These are phyloP conservation scores for Erodium moschatum DNA, from an alignment of 441 rosid genomes.

Conservation along the genomic window DNA sequence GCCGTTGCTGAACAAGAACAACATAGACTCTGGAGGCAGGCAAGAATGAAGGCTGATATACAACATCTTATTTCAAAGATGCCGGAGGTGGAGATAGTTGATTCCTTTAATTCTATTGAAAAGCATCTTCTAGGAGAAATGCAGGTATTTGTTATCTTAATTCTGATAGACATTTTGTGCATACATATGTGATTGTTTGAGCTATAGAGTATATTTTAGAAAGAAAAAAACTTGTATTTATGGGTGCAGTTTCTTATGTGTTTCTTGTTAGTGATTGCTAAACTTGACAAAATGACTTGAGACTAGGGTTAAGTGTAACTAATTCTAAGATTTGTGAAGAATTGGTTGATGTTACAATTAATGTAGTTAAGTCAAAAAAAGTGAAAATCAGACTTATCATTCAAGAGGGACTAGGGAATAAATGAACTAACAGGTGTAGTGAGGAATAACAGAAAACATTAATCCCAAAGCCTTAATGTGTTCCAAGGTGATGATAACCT, in stretches of 20 bases:
- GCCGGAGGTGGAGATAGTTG: conserved; percentile 83
- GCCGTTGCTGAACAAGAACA: conserved; percentile 79
- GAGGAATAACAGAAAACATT: not conserved
- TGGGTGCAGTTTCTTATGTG: not conserved
- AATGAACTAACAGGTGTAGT: not conserved
- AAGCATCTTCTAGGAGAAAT: conserved; percentile 60
- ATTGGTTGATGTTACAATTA: not conserved
- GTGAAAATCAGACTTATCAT: not conserved
- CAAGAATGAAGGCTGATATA: conserved; percentile 73
- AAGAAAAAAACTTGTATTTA: not conserved
- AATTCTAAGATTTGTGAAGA: not conserved
- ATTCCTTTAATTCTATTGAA: conserved; percentile 87
- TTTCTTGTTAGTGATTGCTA: not conserved
- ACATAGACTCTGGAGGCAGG: conserved; percentile 73
- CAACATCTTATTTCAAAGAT: conserved; percentile 49
- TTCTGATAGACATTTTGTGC: not conserved
- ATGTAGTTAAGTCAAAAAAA: not conserved
- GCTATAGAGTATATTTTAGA: not conserved
- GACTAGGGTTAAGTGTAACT: too few species aligned
- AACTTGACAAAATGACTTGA: not conserved
- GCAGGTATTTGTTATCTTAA: conserved; percentile 36
- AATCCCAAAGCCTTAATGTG: not conserved
- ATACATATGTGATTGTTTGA: conserved; percentile 1
- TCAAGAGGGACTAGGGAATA: not conserved
- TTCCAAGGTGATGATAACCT: conserved; percentile 4